Conservation (phyloP, 352 stramenopile species). For the Pythium angustatum region DNA sequence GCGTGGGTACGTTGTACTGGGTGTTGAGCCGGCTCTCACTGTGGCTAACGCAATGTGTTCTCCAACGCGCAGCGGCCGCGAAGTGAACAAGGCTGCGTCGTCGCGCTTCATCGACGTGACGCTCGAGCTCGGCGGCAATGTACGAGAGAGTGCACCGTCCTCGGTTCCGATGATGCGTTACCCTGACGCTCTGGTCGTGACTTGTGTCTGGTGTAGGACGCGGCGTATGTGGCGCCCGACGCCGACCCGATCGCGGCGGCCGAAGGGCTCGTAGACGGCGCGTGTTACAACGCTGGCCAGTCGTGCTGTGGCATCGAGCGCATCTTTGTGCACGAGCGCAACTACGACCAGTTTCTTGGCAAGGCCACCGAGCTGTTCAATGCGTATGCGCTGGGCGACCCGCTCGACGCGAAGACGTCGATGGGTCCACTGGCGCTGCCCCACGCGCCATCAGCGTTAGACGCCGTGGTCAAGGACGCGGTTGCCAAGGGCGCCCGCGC, state of each 20-base stretch:
- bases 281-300: slow-evolving; percentile 85
- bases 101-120: slow-evolving; percentile 77
- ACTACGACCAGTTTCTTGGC: slow-evolving; percentile 81
- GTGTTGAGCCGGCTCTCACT: too few species aligned
- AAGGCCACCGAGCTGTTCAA: slow-evolving; percentile 67
- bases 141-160: slow-evolving; percentile 13
- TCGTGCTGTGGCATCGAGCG: slow-evolving; percentile 84
- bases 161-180: neutral
- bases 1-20: slow-evolving; percentile 40
- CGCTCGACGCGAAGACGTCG: slow-evolving; percentile 55
- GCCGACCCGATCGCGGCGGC: slow-evolving; percentile 66
- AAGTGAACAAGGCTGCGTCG: slow-evolving; percentile 59
- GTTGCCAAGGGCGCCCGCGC: slow-evolving; percentile 66
- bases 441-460: slow-evolving; percentile 44
- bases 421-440: slow-evolving; percentile 75
- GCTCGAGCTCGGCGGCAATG: slow-evolving; percentile 84
- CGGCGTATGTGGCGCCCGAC: slow-evolving; percentile 71
- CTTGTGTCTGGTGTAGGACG: slow-evolving; percentile 46
- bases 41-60: too few species aligned
- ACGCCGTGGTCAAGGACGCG: slow-evolving; percentile 69
- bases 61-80: slow-evolving; percentile 66
- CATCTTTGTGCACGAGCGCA: slow-evolving; percentile 81
- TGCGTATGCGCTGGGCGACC: slow-evolving; percentile 64
- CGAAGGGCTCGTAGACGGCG: slow-evolving; percentile 73
- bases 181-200: neutral